phyloP scores from a whole-genome alignment of 768 basidiomycete species.

The Dacryopinax spathularia region DNA sequence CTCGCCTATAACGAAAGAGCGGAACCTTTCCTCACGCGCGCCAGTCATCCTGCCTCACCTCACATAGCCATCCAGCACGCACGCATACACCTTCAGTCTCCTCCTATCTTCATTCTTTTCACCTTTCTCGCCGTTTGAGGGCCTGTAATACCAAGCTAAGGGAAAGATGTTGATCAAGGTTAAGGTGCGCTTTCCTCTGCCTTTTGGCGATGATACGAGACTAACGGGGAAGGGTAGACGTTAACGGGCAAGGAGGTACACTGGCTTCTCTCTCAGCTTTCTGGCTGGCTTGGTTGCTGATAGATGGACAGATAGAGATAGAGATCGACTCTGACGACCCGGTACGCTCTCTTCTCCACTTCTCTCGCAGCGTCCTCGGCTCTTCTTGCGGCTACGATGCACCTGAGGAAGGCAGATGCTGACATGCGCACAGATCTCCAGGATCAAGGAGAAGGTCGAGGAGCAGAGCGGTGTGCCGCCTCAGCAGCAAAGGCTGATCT shows the following conservation, averaged over 20 bases:
- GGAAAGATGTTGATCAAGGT: constrained; percentile 71
- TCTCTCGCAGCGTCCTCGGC: background rate
- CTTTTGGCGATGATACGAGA: background rate
- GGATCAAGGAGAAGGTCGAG: constrained; percentile 96
- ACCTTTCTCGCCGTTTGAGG: background rate
- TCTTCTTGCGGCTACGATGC: background rate
- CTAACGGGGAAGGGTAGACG: constrained; percentile 40
- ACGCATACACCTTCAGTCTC: background rate
- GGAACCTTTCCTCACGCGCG: no score
- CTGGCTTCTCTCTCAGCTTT: constrained; percentile 4
- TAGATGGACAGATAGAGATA: constrained; percentile 58
- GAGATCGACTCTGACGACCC: constrained; percentile 85
- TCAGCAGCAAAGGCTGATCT: constrained; percentile 88
- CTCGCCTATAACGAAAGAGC: no score
- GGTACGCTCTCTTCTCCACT: constrained; percentile 30
- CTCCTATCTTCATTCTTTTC: background rate
- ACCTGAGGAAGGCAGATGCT: background rate
- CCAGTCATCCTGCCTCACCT: constrained; percentile 1
- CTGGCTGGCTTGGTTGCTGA: background rate
- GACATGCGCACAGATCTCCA: constrained; percentile 61
- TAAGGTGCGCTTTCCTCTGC: constrained; percentile 39
- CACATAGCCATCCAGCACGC: background rate
- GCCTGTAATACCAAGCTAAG: background rate
- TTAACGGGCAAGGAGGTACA: constrained; percentile 91
- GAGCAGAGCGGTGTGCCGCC: constrained; percentile 98